A percentile compares a stretch with the other conserved stretches of the same genome.
phyloP scores from a whole-genome alignment of 805 yeast genomes.

The Yamadazyma kitorensis region DNA sequence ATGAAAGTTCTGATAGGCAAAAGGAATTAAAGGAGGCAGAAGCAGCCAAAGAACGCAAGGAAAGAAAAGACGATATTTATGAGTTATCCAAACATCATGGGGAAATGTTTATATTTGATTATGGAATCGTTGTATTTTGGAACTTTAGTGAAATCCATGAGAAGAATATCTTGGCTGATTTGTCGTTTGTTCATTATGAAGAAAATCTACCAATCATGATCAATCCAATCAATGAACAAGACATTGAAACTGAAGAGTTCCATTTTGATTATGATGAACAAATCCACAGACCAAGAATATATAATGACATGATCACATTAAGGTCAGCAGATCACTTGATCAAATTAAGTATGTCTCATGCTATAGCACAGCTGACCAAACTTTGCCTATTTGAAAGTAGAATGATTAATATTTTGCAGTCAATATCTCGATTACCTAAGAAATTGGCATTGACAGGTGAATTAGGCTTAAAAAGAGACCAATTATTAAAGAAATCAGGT shows the following conservation, averaged over 20 bases:
- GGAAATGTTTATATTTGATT: conserved; percentile 83
- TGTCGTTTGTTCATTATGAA: conserved; percentile 59
- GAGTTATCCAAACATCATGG: conserved; percentile 64
- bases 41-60: conserved; percentile 1
- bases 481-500: conserved; percentile 84
- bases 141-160: conserved; percentile 91
- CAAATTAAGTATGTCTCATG: conserved; percentile 90
- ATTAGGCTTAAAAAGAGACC: conserved; percentile 79
- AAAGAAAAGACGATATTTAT: conserved; percentile 3
- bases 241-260: conserved; percentile 89
- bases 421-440: conserved; percentile 87
- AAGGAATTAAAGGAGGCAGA: not conserved
- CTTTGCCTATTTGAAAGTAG: conserved; percentile 87
- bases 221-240: conserved; percentile 79
- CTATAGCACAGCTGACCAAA: conserved; percentile 95
- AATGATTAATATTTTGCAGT: conserved; percentile 77
- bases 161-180: conserved; percentile 87
- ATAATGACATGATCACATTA: conserved; percentile 90
- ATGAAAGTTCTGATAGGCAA: not conserved
- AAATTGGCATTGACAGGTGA: conserved; percentile 87
- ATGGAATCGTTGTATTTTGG: conserved; percentile 99
- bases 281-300: conserved; percentile 69
- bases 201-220: conserved; percentile 50
- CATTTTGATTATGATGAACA: conserved; percentile 68
- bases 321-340: conserved; percentile 90